A percentile compares a stretch with the other conserved stretches of the same genome.
Evolutionary conservation across 805 yeast species (phyloP).

Genomic region (Teunomyces barrocoloradensis): DNA sequence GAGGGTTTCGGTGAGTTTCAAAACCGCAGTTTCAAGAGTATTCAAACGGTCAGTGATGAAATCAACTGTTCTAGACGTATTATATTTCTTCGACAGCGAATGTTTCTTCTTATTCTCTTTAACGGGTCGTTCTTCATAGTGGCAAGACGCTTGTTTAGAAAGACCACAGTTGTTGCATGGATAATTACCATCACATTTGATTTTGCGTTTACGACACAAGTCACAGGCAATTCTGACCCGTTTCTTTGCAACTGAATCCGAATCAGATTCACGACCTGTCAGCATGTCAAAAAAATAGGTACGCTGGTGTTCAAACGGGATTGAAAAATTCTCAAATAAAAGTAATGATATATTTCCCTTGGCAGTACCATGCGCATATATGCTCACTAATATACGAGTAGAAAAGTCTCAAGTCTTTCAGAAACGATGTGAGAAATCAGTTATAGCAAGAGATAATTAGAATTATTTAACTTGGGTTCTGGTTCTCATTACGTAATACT

Average conservation of each 20-base stretch:
- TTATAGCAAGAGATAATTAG: no score
- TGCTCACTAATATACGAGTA: no score
- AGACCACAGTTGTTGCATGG: slow-evolving; percentile 29
- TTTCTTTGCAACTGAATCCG: slow-evolving; percentile 8
- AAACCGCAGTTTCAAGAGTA: not conserved
- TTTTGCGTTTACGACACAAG: slow-evolving; percentile 31
- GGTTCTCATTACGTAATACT: no score
- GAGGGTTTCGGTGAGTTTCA: not conserved
- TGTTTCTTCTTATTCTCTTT: slow-evolving; percentile 6
- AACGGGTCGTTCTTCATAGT: slow-evolving; percentile 19
- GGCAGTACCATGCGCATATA: no score
- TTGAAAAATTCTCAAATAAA: no score
- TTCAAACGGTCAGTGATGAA: not conserved
- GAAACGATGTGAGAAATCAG: no score
- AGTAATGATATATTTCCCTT: no score
- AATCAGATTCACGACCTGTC: slow-evolving; percentile 15
- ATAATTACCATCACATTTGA: slow-evolving; percentile 29
- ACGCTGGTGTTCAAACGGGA: no score
- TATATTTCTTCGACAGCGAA: not conserved
- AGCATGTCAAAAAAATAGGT: slow-evolving; percentile 3
- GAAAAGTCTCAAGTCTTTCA: no score
- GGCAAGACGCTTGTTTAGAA: slow-evolving; percentile 19
- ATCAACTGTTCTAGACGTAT: not conserved
- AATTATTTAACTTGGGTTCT: no score
- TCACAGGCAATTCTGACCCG: slow-evolving; percentile 27